Evolutionary conservation across 2,329 filamentous ascomycete species (phyloP), one percentile per base, ranked within the genome.

Genomic region (Magnaporthales sp.): DNA sequence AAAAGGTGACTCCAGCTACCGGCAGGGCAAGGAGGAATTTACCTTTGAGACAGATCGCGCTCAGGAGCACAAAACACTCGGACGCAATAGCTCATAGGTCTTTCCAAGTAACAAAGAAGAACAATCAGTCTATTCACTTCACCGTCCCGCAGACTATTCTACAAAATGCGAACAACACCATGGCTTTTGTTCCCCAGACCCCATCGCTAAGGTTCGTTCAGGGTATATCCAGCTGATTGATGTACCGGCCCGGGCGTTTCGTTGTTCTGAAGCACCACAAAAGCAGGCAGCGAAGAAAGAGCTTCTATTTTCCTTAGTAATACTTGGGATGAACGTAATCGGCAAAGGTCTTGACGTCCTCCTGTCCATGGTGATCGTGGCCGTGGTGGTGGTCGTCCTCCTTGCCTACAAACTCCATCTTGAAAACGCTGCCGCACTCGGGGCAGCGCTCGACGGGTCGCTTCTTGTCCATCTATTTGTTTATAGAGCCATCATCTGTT

Each of bases 261-360:
- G 38, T 51, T 51, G n/a, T 51, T 7, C n/a, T 51, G 38, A 51
- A 51, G 38, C 38, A 51, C 38, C 38, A 8, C 38, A 51, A 51
- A 51, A 51, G 38, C 38, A 51, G n/a, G 38, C 38, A 51, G 38
- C 38, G 38, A 51, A 51, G 38, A 51, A 46, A n/a, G 19, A n/a
- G 38, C 38, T 51, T 51, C 38, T 51, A 51, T 51, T n/a, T 46
- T 63, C 51, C 32, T 64, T 94, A 96, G 84, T 89, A 88, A 86
- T 98, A 99, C 78, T 97, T 89, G 69, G 93, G 92, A 87, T 91
- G 93, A 82, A 99, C 89, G 81, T 86, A 98, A 85, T 99, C 91
- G 80, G 92, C 92, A 78, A 98, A 94, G 74, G 92, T 97, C 90
- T 97, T 97, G 78, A 93, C 92, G 82, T 96, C 92, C 80, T 89